A percentile compares a stretch with the other conserved stretches of the same genome.
phyloP scores from a whole-genome alignment of 768 basidiomycete genomes.

The Leccinum imitatum region DNA sequence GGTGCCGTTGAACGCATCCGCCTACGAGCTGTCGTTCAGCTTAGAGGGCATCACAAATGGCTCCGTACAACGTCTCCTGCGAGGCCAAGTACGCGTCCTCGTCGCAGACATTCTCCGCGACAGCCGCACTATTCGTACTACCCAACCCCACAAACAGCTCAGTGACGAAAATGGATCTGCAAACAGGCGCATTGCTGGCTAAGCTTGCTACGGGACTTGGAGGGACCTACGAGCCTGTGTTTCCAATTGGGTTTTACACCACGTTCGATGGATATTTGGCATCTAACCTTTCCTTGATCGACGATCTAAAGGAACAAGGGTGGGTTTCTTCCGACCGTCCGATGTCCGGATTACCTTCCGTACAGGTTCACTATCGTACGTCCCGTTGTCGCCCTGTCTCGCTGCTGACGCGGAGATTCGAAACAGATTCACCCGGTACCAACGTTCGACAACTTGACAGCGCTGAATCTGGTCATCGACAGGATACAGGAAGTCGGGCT shows the following conservation, averaged over 20 bases:
- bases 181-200: constrained; percentile 56
- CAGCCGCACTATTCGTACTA: constrained; percentile 47
- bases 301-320: constrained; percentile 35
- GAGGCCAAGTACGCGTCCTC: constrained; percentile 28
- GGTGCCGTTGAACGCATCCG: constrained; percentile 53
- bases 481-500: constrained; percentile 67
- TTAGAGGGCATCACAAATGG: constrained; percentile 42
- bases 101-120: constrained; percentile 46
- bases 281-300: constrained; percentile 25
- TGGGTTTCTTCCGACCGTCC: constrained; percentile 7
- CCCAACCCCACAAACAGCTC: constrained; percentile 51
- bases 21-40: constrained; percentile 49
- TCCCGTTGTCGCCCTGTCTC: background rate
- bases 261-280: constrained; percentile 36
- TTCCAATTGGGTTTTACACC: constrained; percentile 46
- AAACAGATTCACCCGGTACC: constrained; percentile 69
- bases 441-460: constrained; percentile 57
- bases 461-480: constrained; percentile 58
- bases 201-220: constrained; percentile 49
- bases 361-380: constrained; percentile 34
- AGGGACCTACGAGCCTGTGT: constrained; percentile 51
- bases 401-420: background rate
- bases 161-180: constrained; percentile 63
- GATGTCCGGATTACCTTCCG: background rate
- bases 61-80: constrained; percentile 31